Conservation (phyloP, 495 filamentous ascomycete genomes). For the Chaetomium cochliodes region DNA sequence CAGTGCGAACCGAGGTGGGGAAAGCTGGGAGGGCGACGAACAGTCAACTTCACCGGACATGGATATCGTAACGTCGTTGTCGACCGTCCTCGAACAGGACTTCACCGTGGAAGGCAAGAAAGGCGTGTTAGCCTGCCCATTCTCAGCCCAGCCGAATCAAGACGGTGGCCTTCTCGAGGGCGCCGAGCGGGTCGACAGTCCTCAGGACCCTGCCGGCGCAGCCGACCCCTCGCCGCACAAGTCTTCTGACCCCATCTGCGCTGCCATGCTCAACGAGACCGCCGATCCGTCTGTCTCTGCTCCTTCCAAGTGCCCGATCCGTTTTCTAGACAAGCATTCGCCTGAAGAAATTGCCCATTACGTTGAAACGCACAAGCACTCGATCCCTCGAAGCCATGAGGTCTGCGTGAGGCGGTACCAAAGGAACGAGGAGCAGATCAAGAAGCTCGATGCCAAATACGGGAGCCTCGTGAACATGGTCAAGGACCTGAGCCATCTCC, state of each 20-base stretch:
- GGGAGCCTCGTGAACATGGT: constrained; percentile 89
- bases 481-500: constrained; percentile 75
- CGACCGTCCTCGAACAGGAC: constrained; percentile 61
- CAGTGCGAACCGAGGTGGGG: constrained; percentile 40
- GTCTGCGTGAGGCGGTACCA: constrained; percentile 87
- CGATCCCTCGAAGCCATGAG: constrained; percentile 85
- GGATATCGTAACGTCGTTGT: constrained; percentile 47
- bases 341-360: constrained; percentile 89
- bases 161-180: constrained; percentile 22
- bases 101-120: constrained; percentile 64
- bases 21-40: constrained; percentile 40
- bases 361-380: constrained; percentile 88
- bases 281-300: constrained; percentile 45
- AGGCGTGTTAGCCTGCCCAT: constrained; percentile 61
- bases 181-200: constrained; percentile 26
- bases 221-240: constrained; percentile 43
- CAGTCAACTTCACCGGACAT: constrained; percentile 41
- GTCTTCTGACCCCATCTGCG: constrained; percentile 59
- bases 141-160: constrained; percentile 41
- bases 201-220: constrained; percentile 27
- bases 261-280: constrained; percentile 56
- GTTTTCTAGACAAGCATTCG: constrained; percentile 82
- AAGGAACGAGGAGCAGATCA: constrained; percentile 74
- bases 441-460: constrained; percentile 86
- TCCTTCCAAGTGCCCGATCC: constrained; percentile 76